Evolutionary conservation across 306 rosid genomes (phyloP).

Genomic region (Prinsepia uniflora): DNA sequence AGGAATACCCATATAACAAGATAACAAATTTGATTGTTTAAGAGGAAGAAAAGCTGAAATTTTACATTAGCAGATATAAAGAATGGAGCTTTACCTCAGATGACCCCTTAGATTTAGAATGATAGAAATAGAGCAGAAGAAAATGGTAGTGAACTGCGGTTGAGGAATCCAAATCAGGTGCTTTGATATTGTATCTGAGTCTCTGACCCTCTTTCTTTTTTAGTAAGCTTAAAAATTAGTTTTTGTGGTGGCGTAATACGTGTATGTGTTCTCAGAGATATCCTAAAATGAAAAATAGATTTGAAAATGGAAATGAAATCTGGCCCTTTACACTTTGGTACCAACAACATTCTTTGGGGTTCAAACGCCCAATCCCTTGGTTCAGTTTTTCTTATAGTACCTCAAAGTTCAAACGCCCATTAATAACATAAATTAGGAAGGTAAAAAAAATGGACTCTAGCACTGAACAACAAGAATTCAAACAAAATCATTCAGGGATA

Average conservation of each 20-base stretch:
- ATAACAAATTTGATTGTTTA: too few relatives aligned
- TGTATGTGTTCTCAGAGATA: not conserved
- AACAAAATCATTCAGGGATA: not conserved
- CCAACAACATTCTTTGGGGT: not conserved
- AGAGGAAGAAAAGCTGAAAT: not conserved
- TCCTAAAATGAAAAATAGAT: not conserved
- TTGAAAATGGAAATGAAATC: not conserved
- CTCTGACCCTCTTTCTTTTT: not conserved
- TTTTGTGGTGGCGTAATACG: too few relatives aligned
- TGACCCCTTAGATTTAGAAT: conserved; percentile 16
- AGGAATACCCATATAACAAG: conserved; percentile 9
- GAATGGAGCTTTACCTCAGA: conserved; percentile 21
- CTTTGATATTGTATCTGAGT: not conserved
- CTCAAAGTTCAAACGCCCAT: not conserved
- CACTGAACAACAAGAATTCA: not conserved
- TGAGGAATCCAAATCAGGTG: conserved; percentile 9
- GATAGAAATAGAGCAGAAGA: not conserved
- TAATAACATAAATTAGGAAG: not conserved
- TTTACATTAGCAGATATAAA: not conserved
- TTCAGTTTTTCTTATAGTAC: not conserved
- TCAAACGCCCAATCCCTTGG: too few relatives aligned
- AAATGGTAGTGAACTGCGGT: not conserved
- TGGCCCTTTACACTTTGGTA: not conserved
- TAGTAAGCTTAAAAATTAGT: too few relatives aligned
- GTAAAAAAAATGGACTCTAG: not conserved